Evolutionary conservation across 768 basidiomycete genomes (phyloP).

Genomic region (Rhodocollybia butyracea): DNA sequence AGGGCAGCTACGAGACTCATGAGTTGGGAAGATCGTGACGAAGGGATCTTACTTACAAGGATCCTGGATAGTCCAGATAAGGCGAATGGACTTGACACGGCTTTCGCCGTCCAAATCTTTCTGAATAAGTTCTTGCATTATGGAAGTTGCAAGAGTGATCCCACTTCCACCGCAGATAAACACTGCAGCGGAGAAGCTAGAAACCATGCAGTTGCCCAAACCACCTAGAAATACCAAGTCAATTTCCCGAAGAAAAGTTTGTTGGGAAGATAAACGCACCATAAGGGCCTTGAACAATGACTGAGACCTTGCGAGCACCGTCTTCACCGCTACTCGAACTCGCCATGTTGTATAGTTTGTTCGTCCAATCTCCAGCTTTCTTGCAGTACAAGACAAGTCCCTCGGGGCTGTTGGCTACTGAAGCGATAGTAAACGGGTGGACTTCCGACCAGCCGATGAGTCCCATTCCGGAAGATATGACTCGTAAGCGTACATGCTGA

Average conservation of each 20-base stretch:
- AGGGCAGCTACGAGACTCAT: slow-evolving; percentile 22
- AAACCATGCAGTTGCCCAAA: slow-evolving; percentile 38
- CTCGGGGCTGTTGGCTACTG: slow-evolving; percentile 39
- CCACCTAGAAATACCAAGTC: slow-evolving; percentile 29
- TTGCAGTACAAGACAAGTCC: slow-evolving; percentile 51
- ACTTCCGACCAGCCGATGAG: slow-evolving; percentile 37
- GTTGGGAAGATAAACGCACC: slow-evolving; percentile 17
- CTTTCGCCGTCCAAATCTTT: slow-evolving; percentile 29
- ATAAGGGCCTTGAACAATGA: slow-evolving; percentile 44
- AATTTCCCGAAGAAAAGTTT: slow-evolving; percentile 9
- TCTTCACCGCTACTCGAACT: slow-evolving; percentile 14
- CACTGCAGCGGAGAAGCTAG: slow-evolving; percentile 48
- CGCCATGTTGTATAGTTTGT: slow-evolving; percentile 34
- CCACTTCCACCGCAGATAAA: slow-evolving; percentile 59
- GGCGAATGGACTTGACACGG: slow-evolving; percentile 40
- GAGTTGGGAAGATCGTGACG: background rate
- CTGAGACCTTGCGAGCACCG: slow-evolving; percentile 20
- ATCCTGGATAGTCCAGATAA: slow-evolving; percentile 49
- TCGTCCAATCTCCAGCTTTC: slow-evolving; percentile 39
- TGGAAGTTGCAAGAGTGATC: slow-evolving; percentile 49
- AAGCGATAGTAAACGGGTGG: slow-evolving; percentile 63
- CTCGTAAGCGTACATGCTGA: slow-evolving; percentile 57
- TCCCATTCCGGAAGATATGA: slow-evolving; percentile 40
- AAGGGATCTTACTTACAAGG: slow-evolving; percentile 24
- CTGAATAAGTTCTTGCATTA: slow-evolving; percentile 46